phyloP scores from a whole-genome alignment of 257 asterid species.

The Anisodus acutangulus region DNA sequence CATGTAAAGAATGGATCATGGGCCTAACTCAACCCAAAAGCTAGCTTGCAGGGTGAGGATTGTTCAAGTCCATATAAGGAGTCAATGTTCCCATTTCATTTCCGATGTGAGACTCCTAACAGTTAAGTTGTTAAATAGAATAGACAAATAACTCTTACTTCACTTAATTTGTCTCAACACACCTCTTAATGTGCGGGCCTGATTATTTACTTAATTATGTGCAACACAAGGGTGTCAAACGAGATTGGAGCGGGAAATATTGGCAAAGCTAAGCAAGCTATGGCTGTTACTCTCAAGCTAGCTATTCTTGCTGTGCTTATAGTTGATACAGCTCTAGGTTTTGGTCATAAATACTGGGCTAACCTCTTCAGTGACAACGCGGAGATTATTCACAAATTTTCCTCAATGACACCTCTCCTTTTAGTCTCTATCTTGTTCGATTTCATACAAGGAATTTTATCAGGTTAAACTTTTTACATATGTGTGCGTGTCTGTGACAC shows the following conservation, averaged over 20 bases:
- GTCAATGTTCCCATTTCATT: too few relatives aligned
- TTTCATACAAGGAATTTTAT: slow-evolving; percentile 68
- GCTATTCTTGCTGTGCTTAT: slow-evolving; percentile 46
- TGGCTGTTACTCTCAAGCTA: slow-evolving; percentile 65
- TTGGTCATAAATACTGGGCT: slow-evolving; percentile 83
- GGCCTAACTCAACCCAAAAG: too few relatives aligned
- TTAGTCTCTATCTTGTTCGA: slow-evolving; percentile 56
- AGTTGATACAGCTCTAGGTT: slow-evolving; percentile 47
- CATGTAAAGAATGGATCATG: too few relatives aligned
- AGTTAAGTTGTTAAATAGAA: too few relatives aligned
- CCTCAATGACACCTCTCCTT: slow-evolving; percentile 74
- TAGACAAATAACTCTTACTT: too few relatives aligned
- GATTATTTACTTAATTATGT: not conserved
- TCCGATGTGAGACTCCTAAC: too few relatives aligned
- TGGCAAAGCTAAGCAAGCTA: slow-evolving; percentile 63
- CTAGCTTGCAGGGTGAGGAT: too few relatives aligned
- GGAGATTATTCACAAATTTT: slow-evolving; percentile 48
- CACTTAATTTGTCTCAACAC: too few relatives aligned
- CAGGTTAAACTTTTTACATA: slow-evolving; percentile 47
- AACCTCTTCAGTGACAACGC: slow-evolving; percentile 64
- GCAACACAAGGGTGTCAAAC: slow-evolving; percentile 89
- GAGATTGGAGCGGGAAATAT: slow-evolving; percentile 84
- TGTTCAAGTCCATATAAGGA: too few relatives aligned
- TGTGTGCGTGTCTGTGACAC: not conserved
- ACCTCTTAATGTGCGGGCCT: too few relatives aligned